Conservation (phyloP, 257 asterid species). For the Mitragyna speciosa region DNA sequence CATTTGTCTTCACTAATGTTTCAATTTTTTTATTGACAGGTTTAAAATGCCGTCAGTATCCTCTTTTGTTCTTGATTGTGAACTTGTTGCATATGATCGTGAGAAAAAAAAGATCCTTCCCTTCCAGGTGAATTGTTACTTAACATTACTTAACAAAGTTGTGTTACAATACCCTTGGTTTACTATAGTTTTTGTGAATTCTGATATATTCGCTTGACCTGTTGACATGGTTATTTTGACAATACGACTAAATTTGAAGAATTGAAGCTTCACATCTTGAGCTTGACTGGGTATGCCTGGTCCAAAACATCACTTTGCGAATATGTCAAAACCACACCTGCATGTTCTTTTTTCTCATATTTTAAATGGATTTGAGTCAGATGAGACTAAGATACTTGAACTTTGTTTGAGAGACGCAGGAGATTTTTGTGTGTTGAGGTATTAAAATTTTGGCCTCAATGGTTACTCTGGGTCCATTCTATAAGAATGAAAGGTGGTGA, state of each 20-base stretch:
- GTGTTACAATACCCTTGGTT: background rate
- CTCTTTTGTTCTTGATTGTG: constrained; percentile 96
- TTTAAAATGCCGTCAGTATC: constrained; percentile 60
- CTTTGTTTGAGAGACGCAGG: background rate
- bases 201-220: background rate
- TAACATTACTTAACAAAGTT: background rate
- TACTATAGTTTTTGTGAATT: background rate
- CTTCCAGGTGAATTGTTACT: constrained; percentile 60
- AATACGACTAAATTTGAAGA: background rate
- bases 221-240: background rate
- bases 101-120: constrained; percentile 89
- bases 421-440: background rate
- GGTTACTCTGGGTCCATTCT: no score
- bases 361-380: background rate
- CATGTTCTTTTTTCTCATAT: background rate
- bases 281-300: background rate
- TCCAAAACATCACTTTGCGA: background rate
- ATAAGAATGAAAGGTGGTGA: background rate
- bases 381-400: background rate
- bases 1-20: constrained; percentile 1
- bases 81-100: constrained; percentile 90
- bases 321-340: background rate
- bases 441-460: background rate
- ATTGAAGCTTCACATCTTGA: background rate
- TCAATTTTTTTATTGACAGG: constrained; percentile 45